A percentile compares a stretch with the other conserved stretches of the same genome.
Conservation (phyloP, 352 stramenopile genomes). For the Phytophthora capsici region DNA sequence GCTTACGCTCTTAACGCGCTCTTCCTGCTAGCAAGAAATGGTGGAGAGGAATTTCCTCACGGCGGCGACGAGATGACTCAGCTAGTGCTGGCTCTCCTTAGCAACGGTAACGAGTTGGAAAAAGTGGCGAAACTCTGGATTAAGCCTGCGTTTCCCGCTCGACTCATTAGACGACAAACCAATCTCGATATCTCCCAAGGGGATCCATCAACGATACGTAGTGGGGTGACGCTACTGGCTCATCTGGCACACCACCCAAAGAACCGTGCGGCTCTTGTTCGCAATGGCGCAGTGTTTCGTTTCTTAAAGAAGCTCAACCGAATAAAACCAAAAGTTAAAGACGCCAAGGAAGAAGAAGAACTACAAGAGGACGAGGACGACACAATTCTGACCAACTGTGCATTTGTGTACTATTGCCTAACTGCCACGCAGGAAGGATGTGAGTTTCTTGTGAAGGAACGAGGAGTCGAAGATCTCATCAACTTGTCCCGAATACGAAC, state of each 20-base stretch:
- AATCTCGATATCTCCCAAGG: conserved; percentile 34
- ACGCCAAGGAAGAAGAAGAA: conserved; percentile 20
- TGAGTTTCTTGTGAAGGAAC: conserved; percentile 76
- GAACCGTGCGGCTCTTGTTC: conserved; percentile 63
- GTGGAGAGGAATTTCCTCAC: conserved; percentile 61
- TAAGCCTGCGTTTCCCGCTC: conserved; percentile 12
- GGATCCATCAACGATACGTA: conserved; percentile 44
- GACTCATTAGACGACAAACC: conserved; percentile 24
- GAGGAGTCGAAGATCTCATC: conserved; percentile 75
- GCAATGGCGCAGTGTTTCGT: conserved; percentile 60
- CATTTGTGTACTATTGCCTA: conserved; percentile 72
- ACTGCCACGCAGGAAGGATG: conserved; percentile 71
- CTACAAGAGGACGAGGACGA: conserved; percentile 39
- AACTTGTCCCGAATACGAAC: conserved; percentile 57
- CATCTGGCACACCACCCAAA: conserved; percentile 61
- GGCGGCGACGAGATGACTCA: conserved; percentile 62
- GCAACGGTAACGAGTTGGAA: conserved; percentile 41
- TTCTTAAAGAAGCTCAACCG: conserved; percentile 63
- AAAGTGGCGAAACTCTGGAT: conserved; percentile 30
- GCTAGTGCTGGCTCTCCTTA: conserved; percentile 49
- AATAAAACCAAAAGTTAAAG: conserved; percentile 30
- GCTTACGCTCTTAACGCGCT: conserved; percentile 65
- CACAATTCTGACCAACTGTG: conserved; percentile 71
- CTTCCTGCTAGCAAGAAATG: conserved; percentile 53
- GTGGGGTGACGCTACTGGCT: conserved; percentile 65